A percentile compares a stretch with the other conserved stretches of the same genome.
Conservation (phyloP, 2,329 filamentous ascomycete species). For the Alternaria panax region DNA sequence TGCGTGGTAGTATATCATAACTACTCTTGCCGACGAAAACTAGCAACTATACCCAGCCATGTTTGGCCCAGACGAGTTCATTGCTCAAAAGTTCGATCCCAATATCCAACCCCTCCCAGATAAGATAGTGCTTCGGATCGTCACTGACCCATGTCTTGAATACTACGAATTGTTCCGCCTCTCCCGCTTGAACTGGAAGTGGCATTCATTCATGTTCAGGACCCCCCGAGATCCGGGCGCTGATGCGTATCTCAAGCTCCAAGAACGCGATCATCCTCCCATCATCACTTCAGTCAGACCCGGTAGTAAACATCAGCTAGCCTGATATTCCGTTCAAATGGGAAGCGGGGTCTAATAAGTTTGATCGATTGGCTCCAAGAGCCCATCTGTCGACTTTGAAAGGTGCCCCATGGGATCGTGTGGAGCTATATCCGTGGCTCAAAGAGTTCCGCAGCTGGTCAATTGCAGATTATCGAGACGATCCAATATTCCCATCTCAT, state of each 20-base stretch:
- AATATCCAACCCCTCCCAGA: neutral
- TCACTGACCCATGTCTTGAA: neutral
- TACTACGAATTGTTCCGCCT: neutral
- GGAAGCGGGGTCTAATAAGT: too few relatives aligned
- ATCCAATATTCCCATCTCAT: rapidly evolving
- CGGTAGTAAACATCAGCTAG: too few relatives aligned
- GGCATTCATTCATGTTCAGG: neutral
- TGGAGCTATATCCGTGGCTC: neutral
- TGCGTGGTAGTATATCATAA: neutral
- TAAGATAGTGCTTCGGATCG: neutral
- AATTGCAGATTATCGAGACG: too few relatives aligned
- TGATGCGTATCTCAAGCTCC: neutral
- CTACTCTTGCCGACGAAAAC: neutral
- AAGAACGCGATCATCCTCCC: too few relatives aligned
- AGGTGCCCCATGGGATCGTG: too few relatives aligned
- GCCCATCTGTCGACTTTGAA: too few relatives aligned
- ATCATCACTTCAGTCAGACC: too few relatives aligned
- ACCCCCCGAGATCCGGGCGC: neutral
- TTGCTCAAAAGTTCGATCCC: too few relatives aligned
- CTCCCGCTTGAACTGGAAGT: neutral
- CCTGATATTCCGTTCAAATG: too few relatives aligned
- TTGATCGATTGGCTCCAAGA: too few relatives aligned
- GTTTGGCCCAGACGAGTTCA: too few relatives aligned
- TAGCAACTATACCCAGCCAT: neutral
- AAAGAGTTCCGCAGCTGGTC: neutral